Percentiles rank a stretch among this genome's conserved stretches.
These are phyloP conservation scores for Coffea canephora DNA, from an alignment of 257 asterid species.

Conservation along the genomic window DNA sequence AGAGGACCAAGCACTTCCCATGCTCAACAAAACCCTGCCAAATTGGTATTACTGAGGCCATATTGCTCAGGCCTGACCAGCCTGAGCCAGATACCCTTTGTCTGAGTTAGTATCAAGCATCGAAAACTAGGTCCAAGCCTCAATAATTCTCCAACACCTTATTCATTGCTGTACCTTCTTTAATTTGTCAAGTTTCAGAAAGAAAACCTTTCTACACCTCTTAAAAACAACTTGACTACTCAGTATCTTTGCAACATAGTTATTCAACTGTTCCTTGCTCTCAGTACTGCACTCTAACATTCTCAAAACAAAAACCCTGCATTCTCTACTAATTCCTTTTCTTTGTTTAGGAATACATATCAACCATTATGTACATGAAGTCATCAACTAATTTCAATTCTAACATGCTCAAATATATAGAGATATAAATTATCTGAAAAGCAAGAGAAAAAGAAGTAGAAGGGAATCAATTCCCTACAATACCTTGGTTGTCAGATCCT, in stretches of 20 bases:
- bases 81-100: not conserved
- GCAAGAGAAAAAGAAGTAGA: not conserved
- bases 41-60: not conserved
- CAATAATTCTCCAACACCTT: not conserved
- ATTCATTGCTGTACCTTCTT: not conserved
- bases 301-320: not conserved
- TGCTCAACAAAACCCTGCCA: not conserved
- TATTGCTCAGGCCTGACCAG: not conserved
- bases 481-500: slow-evolving; percentile 79
- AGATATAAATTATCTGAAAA: not conserved
- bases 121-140: not conserved
- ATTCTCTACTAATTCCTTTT: not conserved
- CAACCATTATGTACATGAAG: not conserved
- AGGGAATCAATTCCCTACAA: not conserved
- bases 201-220: not conserved
- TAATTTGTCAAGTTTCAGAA: not conserved
- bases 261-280: not conserved
- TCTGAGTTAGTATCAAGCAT: no score
- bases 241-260: not conserved
- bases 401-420: not conserved
- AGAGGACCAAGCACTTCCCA: not conserved
- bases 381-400: not conserved
- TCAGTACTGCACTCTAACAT: not conserved
- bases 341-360: not conserved
- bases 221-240: not conserved